Evolutionary conservation across 2,329 filamentous ascomycete species (phyloP).

Genomic region (Onygenales sp.): DNA sequence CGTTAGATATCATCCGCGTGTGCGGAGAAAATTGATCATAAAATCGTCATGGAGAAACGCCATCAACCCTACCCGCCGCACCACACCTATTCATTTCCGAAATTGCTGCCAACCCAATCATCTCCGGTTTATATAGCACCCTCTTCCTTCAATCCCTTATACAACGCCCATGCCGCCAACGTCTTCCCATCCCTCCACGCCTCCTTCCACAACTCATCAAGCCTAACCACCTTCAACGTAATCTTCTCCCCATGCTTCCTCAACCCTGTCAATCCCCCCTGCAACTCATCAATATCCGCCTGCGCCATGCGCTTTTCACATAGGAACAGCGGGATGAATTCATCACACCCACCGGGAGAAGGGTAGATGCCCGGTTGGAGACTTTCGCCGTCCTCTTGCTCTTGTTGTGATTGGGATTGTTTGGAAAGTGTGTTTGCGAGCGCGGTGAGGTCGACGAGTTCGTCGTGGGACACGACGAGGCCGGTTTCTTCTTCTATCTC

Average conservation of each 20-base stretch:
- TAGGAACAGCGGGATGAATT: conserved; percentile 49
- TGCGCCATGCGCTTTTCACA: conserved; percentile 44
- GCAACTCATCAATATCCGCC: conserved; percentile 39
- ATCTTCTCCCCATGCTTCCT: conserved; percentile 50
- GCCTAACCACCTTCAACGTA: conserved; percentile 44
- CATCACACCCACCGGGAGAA: conserved; percentile 47
- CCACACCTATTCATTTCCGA: too few relatives aligned
- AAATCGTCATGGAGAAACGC: too few relatives aligned
- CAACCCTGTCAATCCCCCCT: conserved; percentile 46
- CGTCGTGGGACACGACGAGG: conserved; percentile 38
- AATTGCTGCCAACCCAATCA: background rate
- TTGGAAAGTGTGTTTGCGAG: conserved; percentile 31
- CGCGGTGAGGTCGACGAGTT: conserved; percentile 46
- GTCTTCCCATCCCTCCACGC: conserved; percentile 48
- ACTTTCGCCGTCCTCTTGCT: conserved; percentile 22
- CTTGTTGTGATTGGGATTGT: background rate
- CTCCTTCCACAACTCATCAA: conserved; percentile 45
- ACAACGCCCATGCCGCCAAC: conserved; percentile 46
- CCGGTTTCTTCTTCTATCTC: conserved; percentile 51
- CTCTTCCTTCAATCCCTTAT: conserved; percentile 41
- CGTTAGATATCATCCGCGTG: too few relatives aligned
- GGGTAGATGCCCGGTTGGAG: conserved; percentile 45
- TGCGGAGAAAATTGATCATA: too few relatives aligned
- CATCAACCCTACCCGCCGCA: too few relatives aligned
- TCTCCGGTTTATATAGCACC: conserved; percentile 25